Percentiles rank a stretch among this genome's conserved stretches.
Conservation (phyloP, 768 basidiomycete species). For the Chiua virens region DNA sequence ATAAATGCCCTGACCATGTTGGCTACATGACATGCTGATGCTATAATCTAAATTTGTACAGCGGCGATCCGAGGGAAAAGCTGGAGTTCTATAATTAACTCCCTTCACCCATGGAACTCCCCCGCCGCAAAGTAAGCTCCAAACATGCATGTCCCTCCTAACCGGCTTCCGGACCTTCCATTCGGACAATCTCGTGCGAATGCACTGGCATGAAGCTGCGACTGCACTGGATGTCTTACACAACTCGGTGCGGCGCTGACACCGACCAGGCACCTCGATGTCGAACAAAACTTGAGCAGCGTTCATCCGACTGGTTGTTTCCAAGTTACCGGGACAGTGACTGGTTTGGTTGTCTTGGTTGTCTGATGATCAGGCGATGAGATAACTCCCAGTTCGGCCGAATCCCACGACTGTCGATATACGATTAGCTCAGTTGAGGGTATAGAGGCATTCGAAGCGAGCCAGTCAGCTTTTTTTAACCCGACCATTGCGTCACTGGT, state of each 20-base stretch:
- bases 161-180: neutral
- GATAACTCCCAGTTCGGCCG: slow-evolving; percentile 13
- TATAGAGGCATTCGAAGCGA: neutral
- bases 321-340: slow-evolving; percentile 8
- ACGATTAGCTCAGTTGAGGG: neutral
- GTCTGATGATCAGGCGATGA: neutral
- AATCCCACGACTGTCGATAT: neutral
- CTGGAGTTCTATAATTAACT: slow-evolving; percentile 1
- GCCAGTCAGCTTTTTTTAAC: neutral
- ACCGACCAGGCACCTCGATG: neutral
- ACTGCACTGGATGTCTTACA: neutral
- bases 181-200: no score
- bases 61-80: neutral
- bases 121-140: no score
- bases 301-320: neutral
- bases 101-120: neutral
- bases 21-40: slow-evolving; percentile 1
- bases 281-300: neutral
- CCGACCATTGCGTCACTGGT: neutral
- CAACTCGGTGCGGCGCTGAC: neutral
- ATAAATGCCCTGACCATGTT: neutral
- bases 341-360: neutral
- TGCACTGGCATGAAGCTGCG: no score
- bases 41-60: neutral
- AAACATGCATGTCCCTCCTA: neutral